Evolutionary conservation across 2,329 filamentous ascomycete genomes (phyloP).

Genomic region (Aspergillus sp.): DNA sequence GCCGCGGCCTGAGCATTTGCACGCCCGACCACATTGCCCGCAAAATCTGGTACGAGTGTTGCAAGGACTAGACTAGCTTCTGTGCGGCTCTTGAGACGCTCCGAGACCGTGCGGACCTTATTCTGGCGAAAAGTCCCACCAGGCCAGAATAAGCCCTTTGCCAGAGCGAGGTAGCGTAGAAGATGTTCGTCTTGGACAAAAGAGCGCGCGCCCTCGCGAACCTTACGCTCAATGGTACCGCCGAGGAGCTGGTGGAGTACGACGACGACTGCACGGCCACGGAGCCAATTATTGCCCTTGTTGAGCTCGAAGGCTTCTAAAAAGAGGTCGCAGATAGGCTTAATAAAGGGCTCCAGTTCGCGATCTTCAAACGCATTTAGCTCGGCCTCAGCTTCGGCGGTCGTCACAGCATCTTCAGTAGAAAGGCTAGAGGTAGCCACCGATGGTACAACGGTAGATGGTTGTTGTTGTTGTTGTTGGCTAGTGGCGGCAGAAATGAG

Average conservation of each 20-base stretch:
- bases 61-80: constrained; percentile 89
- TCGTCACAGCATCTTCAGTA: constrained; percentile 50
- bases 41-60: constrained; percentile 85
- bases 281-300: constrained; percentile 93
- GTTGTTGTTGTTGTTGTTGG: constrained; percentile 53
- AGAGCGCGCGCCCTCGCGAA: constrained; percentile 76
- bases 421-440: constrained; percentile 46
- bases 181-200: constrained; percentile 77
- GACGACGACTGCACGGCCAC: constrained; percentile 91
- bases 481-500: constrained; percentile 60
- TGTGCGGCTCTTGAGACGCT: constrained; percentile 77
- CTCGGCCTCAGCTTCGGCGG: constrained; percentile 85
- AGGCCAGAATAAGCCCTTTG: constrained; percentile 83
- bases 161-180: constrained; percentile 69
- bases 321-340: constrained; percentile 97
- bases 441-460: constrained; percentile 33
- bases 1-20: constrained; percentile 89
- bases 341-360: constrained; percentile 92
- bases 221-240: constrained; percentile 92
- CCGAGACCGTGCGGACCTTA: constrained; percentile 62
- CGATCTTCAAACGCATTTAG: constrained; percentile 88
- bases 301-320: constrained; percentile 94
- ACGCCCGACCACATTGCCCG: constrained; percentile 87
- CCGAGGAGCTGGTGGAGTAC: constrained; percentile 94
- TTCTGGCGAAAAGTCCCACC: constrained; percentile 48